Conservation (phyloP, 1,284 basidiomycete genomes). For the Microstroma glucosiphilum region DNA sequence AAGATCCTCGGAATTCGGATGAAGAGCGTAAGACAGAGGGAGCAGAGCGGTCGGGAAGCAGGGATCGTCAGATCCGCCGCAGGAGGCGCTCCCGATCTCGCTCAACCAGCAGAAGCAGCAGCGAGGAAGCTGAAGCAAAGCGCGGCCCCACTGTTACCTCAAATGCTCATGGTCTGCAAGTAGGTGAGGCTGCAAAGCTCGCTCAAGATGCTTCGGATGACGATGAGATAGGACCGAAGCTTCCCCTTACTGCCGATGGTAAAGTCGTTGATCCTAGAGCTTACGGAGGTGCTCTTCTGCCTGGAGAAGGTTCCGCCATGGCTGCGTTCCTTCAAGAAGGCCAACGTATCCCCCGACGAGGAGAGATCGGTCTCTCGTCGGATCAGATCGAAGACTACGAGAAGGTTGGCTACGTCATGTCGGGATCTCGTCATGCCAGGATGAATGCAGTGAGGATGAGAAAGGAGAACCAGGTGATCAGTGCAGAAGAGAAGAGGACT, state of each 20-base stretch:
- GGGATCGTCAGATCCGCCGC: constrained; percentile 15
- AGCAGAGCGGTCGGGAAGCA: constrained; percentile 12
- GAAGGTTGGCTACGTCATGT: constrained; percentile 94
- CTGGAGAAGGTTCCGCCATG: constrained; percentile 95
- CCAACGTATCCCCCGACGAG: constrained; percentile 88
- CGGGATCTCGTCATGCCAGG: constrained; percentile 70
- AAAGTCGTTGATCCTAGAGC: constrained; percentile 22
- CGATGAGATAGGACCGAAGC: constrained; percentile 16
- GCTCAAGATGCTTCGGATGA: neutral
- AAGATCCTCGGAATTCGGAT: constrained; percentile 1
- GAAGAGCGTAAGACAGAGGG: constrained; percentile 13
- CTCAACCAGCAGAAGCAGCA: constrained; percentile 12
- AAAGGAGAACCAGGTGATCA: constrained; percentile 96
- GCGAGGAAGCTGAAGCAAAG: neutral
- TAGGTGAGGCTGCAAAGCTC: neutral
- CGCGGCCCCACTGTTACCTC: neutral
- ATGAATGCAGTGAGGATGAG: constrained; percentile 95
- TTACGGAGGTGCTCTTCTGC: constrained; percentile 75
- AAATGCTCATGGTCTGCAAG: neutral
- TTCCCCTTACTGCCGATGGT: constrained; percentile 10
- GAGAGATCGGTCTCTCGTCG: constrained; percentile 87
- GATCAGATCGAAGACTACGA: constrained; percentile 82
- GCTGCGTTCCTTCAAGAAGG: constrained; percentile 86
- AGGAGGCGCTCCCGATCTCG: constrained; percentile 14
- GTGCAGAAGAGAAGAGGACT: constrained; percentile 87